phyloP scores from a whole-genome alignment of 768 basidiomycete species.

The Coprinopsis strossmayeri region DNA sequence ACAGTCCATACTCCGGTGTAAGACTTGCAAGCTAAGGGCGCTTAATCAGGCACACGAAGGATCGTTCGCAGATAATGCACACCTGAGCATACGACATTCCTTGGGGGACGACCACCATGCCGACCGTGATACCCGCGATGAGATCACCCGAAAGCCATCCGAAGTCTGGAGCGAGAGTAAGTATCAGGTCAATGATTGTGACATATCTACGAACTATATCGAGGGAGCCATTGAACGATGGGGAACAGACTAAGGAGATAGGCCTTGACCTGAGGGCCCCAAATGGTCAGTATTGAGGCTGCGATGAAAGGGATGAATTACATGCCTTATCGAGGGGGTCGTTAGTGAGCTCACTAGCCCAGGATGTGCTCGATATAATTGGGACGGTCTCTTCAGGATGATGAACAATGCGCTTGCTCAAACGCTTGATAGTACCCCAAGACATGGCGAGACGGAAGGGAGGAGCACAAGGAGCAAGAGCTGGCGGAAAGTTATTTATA shows the following conservation, averaged over 20 bases:
- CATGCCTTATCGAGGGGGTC: constrained; percentile 50
- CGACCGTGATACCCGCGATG: constrained; percentile 89
- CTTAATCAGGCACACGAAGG: background rate
- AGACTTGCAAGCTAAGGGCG: constrained; percentile 69
- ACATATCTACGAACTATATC: constrained; percentile 62
- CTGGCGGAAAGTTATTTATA: constrained; percentile 2
- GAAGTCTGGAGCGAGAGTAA: constrained; percentile 37
- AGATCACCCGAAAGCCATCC: constrained; percentile 84
- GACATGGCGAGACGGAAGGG: constrained; percentile 16
- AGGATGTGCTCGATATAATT: constrained; percentile 54
- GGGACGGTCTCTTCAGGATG: constrained; percentile 57
- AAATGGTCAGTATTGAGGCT: constrained; percentile 4
- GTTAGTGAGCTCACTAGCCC: constrained; percentile 30
- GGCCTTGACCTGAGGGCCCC: constrained; percentile 40
- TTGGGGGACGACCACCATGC: constrained; percentile 93
- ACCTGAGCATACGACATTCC: constrained; percentile 85
- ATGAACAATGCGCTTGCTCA: constrained; percentile 52
- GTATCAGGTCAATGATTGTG: constrained; percentile 3
- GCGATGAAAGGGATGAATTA: constrained; percentile 11
- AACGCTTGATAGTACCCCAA: constrained; percentile 28
- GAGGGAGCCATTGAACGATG: constrained; percentile 75
- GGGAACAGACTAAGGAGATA: constrained; percentile 81
- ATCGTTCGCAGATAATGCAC: constrained; percentile 6
- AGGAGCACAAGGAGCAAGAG: constrained; percentile 6
- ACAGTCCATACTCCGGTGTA: constrained; percentile 83